phyloP scores from a whole-genome alignment of 2,329 filamentous ascomycete genomes.

The Fusarium chlamydosporum region DNA sequence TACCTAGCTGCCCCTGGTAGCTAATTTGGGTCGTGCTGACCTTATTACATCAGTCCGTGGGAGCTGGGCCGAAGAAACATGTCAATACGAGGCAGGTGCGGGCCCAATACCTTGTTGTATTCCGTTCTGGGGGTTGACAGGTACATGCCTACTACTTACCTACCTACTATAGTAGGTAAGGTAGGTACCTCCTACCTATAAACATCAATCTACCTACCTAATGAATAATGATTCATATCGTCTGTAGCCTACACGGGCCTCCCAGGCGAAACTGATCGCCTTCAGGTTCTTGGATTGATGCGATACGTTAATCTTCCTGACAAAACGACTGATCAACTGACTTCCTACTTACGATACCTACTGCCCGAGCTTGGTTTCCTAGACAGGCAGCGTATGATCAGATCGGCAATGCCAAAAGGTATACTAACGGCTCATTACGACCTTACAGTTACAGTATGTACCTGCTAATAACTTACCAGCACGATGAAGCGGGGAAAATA shows the following conservation, averaged over 20 bases:
- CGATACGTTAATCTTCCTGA: not conserved
- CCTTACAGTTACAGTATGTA: constrained; percentile 29
- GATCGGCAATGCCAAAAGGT: constrained; percentile 44
- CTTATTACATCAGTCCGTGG: not conserved
- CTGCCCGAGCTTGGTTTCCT: not conserved
- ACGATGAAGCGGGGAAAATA: constrained; percentile 34
- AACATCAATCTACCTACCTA: not conserved
- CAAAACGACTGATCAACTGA: not conserved
- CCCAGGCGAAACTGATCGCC: not conserved
- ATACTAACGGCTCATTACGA: constrained; percentile 30
- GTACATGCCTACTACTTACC: not conserved
- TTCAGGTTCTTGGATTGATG: not conserved
- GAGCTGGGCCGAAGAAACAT: constrained; percentile 22
- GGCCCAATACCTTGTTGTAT: constrained; percentile 10
- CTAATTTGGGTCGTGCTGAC: not conserved
- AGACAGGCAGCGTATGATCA: constrained; percentile 36
- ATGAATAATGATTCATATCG: not conserved
- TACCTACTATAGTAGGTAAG: too few species aligned
- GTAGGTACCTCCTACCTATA: too few species aligned
- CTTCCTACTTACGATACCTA: not conserved
- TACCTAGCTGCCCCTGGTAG: too few species aligned
- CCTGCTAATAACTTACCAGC: not conserved
- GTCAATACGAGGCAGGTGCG: constrained; percentile 41
- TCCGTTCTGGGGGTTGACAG: not conserved
- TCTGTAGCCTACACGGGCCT: not conserved